Percentiles rank a stretch among this genome's conserved stretches.
Evolutionary conservation across 2,329 filamentous ascomycete species (phyloP).

Genomic region (Penicillium hordei): DNA sequence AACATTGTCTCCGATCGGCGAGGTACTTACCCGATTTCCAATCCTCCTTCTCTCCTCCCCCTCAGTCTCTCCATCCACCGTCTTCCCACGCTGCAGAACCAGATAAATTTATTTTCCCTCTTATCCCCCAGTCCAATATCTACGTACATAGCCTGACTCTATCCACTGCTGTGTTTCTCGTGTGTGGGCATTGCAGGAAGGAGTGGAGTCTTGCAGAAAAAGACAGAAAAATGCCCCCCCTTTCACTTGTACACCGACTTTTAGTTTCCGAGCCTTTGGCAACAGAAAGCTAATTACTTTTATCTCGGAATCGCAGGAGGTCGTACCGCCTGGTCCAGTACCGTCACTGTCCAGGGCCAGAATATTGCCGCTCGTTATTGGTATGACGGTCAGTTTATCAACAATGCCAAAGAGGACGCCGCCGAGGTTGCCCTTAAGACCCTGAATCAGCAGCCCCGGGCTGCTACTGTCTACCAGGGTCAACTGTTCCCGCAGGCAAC

Average conservation of each 20-base stretch:
- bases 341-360: conserved; percentile 68
- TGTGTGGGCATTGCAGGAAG: conserved; percentile 21
- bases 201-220: conserved; percentile 29
- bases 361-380: conserved; percentile 74
- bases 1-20: conserved; percentile 73
- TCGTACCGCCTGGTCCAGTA: conserved; percentile 86
- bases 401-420: conserved; percentile 89
- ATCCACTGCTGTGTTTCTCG: conserved; percentile 14
- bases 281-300: conserved; percentile 27
- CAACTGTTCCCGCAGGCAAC: conserved; percentile 24
- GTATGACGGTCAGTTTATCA: conserved; percentile 85
- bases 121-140: not conserved
- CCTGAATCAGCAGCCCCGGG: conserved; percentile 31
- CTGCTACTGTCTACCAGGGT: conserved; percentile 27
- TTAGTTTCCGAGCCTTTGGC: conserved; percentile 20
- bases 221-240: conserved; percentile 8
- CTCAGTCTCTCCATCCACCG: conserved; percentile 20
- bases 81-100: conserved; percentile 25
- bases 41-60: conserved; percentile 11
- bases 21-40: conserved; percentile 51
- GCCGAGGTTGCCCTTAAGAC: conserved; percentile 67
- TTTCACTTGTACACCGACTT: conserved; percentile 36
- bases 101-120: conserved; percentile 36
- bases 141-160: conserved; percentile 3
- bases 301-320: conserved; percentile 59